These are phyloP conservation scores for Sclerotiophoma versabilis DNA, from an alignment of 2,329 filamentous ascomycete species.

Conservation along the genomic window DNA sequence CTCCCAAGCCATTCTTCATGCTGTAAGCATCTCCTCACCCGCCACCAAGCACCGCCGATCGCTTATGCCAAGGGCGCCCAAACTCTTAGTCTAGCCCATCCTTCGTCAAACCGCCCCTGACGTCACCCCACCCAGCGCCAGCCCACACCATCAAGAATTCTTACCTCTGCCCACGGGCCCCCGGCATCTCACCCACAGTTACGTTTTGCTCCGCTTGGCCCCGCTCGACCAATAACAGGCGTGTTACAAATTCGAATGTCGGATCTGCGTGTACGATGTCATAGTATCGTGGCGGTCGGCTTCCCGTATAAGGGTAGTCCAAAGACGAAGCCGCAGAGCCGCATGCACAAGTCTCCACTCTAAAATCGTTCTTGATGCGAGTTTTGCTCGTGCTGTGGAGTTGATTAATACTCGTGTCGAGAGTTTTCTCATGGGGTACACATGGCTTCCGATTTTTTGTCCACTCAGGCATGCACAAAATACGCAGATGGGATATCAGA, in stretches of 20 bases:
- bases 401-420: too few relatives aligned
- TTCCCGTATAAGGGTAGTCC: neutral
- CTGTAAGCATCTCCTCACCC: slow-evolving; percentile 4
- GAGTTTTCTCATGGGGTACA: too few relatives aligned
- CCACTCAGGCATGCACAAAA: too few relatives aligned
- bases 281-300: slow-evolving; percentile 2
- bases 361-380: neutral
- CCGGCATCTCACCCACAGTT: slow-evolving; percentile 13
- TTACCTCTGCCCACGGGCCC: slow-evolving; percentile 10
- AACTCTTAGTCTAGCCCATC: slow-evolving; percentile 11
- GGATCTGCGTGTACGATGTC: neutral
- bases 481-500: too few relatives aligned
- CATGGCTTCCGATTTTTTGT: too few relatives aligned
- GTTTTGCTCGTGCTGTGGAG: too few relatives aligned
- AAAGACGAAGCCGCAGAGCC: slow-evolving; percentile 11
- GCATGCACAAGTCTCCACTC: slow-evolving; percentile 1
- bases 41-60: slow-evolving; percentile 16
- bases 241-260: neutral
- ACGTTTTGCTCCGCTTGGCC: neutral
- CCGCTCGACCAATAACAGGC: neutral
- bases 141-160: neutral
- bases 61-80: slow-evolving; percentile 13
- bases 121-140: slow-evolving; percentile 2
- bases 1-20: neutral
- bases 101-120: slow-evolving; percentile 1